phyloP scores from a whole-genome alignment of 176 grass and related monocot species.

The Triticum urartu region DNA sequence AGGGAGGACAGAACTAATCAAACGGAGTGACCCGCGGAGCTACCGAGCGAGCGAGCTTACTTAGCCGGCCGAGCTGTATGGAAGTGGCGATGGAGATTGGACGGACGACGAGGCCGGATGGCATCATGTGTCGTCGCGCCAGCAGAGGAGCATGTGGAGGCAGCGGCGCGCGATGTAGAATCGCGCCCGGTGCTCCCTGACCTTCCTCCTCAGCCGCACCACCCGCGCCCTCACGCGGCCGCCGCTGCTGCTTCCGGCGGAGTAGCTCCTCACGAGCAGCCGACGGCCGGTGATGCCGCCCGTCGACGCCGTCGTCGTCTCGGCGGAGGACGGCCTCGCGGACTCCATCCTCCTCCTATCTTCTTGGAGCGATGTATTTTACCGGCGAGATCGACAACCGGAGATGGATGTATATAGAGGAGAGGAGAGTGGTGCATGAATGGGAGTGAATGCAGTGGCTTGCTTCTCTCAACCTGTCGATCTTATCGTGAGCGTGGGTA shows the following conservation, averaged over 20 bases:
- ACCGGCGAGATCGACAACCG: neutral
- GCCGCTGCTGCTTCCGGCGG: neutral
- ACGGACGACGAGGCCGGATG: neutral
- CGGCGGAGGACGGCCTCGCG: neutral
- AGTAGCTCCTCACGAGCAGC: slow-evolving; percentile 23
- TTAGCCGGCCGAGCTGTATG: neutral
- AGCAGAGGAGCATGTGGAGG: slow-evolving; percentile 62
- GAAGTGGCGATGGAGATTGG: too few relatives aligned
- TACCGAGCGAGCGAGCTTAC: neutral
- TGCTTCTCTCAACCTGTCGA: too few relatives aligned
- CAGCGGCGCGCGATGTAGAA: slow-evolving; percentile 57
- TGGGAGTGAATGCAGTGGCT: too few relatives aligned
- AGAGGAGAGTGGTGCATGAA: too few relatives aligned
- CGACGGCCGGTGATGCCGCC: neutral
- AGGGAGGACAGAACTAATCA: neutral
- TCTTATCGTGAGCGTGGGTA: too few relatives aligned
- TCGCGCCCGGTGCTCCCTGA: slow-evolving; percentile 40
- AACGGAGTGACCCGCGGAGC: neutral
- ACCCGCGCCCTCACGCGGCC: neutral
- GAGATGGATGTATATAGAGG: neutral
- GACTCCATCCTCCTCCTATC: slow-evolving; percentile 6
- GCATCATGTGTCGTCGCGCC: slow-evolving; percentile 32
- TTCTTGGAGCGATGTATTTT: neutral
- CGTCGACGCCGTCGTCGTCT: neutral
- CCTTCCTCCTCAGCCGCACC: slow-evolving; percentile 8